Evolutionary conservation across 1,284 basidiomycete genomes (phyloP).

Genomic region (Heterobasidion annosum): DNA sequence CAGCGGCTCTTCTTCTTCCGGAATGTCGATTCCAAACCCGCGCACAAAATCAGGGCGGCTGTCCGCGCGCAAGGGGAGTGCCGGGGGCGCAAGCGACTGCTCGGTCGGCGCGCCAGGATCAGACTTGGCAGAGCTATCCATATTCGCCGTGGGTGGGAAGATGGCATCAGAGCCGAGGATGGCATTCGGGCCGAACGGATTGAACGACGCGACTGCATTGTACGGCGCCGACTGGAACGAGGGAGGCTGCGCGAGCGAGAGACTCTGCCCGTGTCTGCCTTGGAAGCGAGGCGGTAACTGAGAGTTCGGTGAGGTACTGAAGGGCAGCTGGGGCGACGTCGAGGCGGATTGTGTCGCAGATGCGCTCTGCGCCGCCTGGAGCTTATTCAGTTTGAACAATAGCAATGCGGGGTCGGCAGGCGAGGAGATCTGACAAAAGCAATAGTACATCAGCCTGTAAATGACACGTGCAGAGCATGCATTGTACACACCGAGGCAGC

Average conservation of each 20-base stretch:
- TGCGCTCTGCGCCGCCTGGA: constrained; percentile 60
- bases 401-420: constrained; percentile 74
- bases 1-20: constrained; percentile 48
- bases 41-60: constrained; percentile 63
- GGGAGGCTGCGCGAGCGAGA: constrained; percentile 53
- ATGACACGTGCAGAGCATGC: constrained; percentile 14
- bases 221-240: constrained; percentile 25
- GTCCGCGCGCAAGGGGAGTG: constrained; percentile 32
- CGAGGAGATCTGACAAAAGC: constrained; percentile 58
- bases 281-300: constrained; percentile 31
- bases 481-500: constrained; percentile 60
- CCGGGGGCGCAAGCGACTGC: constrained; percentile 36
- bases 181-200: constrained; percentile 54
- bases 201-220: constrained; percentile 34
- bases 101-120: constrained; percentile 36
- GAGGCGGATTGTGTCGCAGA: constrained; percentile 45
- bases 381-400: constrained; percentile 72
- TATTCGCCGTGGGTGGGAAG: neutral
- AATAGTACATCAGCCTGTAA: neutral
- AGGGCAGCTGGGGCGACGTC: constrained; percentile 48
- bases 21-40: constrained; percentile 71
- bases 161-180: constrained; percentile 43
- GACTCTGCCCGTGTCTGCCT: constrained; percentile 58
- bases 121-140: constrained; percentile 11
- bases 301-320: constrained; percentile 1